A percentile compares a stretch with the other conserved stretches of the same genome.
These are phyloP conservation scores for Metarhizium robertsii DNA, from an alignment of 2,329 filamentous ascomycete species.

Conservation along the genomic window DNA sequence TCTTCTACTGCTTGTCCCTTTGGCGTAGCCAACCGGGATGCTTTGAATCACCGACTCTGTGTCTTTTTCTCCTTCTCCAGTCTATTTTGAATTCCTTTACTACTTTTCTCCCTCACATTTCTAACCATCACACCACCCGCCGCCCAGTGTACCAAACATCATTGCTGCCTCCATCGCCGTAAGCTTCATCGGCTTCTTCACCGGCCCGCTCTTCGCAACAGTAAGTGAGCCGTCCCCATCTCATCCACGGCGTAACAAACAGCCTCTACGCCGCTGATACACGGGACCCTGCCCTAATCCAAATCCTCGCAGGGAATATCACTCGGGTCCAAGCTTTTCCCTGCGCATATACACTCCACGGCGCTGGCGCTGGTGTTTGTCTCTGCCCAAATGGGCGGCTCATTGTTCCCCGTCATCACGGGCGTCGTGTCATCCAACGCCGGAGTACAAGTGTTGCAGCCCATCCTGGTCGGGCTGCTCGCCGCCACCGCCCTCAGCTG, in stretches of 20 bases:
- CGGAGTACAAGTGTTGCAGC: constrained; percentile 40
- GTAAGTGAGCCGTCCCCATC: no score
- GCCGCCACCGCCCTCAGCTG: no score
- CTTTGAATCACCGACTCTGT: no score
- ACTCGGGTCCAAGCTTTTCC: constrained; percentile 44
- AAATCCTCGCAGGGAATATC: constrained; percentile 33
- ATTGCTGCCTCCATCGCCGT: constrained; percentile 43
- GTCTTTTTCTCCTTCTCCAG: not conserved
- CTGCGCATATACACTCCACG: constrained; percentile 17
- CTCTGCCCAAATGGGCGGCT: constrained; percentile 44
- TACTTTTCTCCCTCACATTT: no score
- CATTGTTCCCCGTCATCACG: constrained; percentile 45
- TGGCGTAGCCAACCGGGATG: no score
- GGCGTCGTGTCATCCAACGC: constrained; percentile 36
- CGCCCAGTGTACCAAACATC: constrained; percentile 26
- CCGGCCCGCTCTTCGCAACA: constrained; percentile 41
- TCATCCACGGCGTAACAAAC: no score
- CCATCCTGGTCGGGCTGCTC: constrained; percentile 21
- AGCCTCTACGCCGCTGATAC: no score
- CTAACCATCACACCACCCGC: no score
- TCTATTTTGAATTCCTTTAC: not conserved
- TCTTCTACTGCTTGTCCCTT: no score
- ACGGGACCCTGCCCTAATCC: not conserved
- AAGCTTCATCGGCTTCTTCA: constrained; percentile 47
- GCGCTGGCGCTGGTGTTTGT: constrained; percentile 42